These are phyloP conservation scores for Stephania japonica DNA, from an alignment of 164 flowering plant species.

Conservation along the genomic window DNA sequence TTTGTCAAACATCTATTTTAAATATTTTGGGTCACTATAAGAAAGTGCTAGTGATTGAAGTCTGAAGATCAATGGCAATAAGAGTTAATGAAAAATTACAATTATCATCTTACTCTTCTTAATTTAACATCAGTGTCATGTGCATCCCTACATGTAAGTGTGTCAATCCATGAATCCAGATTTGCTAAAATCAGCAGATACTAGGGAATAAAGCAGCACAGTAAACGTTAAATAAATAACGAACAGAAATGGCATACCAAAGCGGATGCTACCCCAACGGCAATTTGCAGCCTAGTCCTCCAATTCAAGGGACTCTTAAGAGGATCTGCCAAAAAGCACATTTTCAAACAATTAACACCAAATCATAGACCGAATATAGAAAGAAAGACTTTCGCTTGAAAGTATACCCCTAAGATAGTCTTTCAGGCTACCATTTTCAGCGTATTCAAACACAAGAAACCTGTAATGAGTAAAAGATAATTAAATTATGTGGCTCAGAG, in stretches of 20 bases:
- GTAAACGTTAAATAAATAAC: background rate
- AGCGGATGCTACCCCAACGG: constrained; percentile 78
- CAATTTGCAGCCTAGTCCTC: constrained; percentile 68
- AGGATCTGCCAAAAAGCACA: constrained; percentile 50
- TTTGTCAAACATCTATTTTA: no score
- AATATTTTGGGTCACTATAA: no score
- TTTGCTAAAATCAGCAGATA: background rate
- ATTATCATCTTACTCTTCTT: no score
- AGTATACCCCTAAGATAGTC: constrained; percentile 72
- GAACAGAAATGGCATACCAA: constrained; percentile 34
- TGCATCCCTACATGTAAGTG: background rate
- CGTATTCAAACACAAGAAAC: constrained; percentile 63
- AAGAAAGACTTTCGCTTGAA: constrained; percentile 2
- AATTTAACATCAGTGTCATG: no score
- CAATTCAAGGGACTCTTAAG: constrained; percentile 83
- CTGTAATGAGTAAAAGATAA: constrained; percentile 28
- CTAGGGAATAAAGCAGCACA: background rate
- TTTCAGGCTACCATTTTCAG: constrained; percentile 70
- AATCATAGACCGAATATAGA: constrained; percentile 2
- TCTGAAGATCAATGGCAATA: no score
- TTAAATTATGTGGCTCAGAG: background rate
- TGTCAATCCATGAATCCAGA: background rate
- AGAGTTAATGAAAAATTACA: no score
- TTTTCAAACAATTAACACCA: constrained; percentile 1
- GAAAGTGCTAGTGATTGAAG: no score